Conservation (phyloP, 2,329 filamentous ascomycete genomes). For the Pleomassaria siparia region DNA sequence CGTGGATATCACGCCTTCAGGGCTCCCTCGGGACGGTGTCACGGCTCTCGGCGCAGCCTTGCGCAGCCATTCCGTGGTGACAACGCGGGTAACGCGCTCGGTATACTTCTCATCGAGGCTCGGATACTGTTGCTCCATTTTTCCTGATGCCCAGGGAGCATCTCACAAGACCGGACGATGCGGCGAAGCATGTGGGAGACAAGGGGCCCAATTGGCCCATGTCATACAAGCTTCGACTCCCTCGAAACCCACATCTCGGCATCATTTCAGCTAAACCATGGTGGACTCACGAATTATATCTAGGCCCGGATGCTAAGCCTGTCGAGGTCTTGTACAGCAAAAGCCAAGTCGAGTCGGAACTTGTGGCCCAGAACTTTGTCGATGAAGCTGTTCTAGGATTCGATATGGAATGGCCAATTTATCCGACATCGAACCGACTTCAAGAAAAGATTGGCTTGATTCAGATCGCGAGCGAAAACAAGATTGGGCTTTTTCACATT, state of each 20-base stretch:
- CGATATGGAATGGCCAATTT: slow-evolving; percentile 78
- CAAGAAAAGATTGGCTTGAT: slow-evolving; percentile 77
- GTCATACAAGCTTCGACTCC: slow-evolving; percentile 13
- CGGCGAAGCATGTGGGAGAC: not conserved
- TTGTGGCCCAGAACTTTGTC: slow-evolving; percentile 65
- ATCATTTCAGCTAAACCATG: slow-evolving; percentile 40
- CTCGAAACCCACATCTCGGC: not conserved
- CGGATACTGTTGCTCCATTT: no score
- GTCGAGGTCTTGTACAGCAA: slow-evolving; percentile 79
- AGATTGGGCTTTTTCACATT: slow-evolving; percentile 80
- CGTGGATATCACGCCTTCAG: no score
- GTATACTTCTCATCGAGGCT: no score
- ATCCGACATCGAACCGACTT: slow-evolving; percentile 50
- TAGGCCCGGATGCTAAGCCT: slow-evolving; percentile 54
- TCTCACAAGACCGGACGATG: not conserved
- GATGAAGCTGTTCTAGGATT: slow-evolving; percentile 76
- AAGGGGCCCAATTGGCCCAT: slow-evolving; percentile 12
- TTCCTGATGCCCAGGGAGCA: not conserved
- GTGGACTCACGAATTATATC: slow-evolving; percentile 72
- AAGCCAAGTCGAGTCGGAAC: slow-evolving; percentile 66
- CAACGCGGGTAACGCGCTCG: no score
- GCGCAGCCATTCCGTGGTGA: no score
- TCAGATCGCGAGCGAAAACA: slow-evolving; percentile 76
- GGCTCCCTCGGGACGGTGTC: no score
- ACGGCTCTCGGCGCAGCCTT: no score